A percentile compares a stretch with the other conserved stretches of the same genome.
Conservation (phyloP, 257 asterid genomes). For the Solanum paucissectum region DNA sequence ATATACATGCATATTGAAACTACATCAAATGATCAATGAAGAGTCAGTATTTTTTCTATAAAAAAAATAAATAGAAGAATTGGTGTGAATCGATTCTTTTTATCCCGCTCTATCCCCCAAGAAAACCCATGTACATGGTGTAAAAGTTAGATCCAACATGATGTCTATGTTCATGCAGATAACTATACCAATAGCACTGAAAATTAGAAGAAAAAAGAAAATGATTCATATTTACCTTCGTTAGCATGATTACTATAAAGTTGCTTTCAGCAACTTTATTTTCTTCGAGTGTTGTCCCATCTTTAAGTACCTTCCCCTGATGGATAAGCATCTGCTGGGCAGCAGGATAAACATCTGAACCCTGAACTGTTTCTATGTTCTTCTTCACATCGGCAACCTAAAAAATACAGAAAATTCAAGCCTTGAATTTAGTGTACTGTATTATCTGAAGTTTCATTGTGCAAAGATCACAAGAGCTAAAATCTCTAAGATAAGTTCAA, state of each 20-base stretch:
- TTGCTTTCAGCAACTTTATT: conserved; percentile 61
- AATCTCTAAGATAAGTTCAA: background rate
- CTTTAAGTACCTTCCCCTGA: conserved; percentile 75
- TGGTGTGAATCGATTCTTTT: background rate
- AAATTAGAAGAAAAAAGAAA: background rate
- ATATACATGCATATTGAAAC: background rate
- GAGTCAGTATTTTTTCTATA: background rate
- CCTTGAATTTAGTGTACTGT: background rate
- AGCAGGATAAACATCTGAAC: conserved; percentile 67
- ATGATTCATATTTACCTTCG: conserved; percentile 34
- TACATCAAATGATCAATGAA: background rate
- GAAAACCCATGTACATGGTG: background rate
- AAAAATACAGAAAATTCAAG: background rate
- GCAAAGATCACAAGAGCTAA: background rate
- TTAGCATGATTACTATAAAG: conserved; percentile 57
- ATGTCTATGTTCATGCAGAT: background rate
- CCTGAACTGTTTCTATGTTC: conserved; percentile 51
- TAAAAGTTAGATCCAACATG: too few relatives aligned
- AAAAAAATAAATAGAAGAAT: background rate
- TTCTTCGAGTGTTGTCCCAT: conserved; percentile 58
- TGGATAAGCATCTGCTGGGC: conserved; percentile 58
- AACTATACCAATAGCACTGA: background rate
- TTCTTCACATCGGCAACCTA: conserved; percentile 71
- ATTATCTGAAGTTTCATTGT: background rate
- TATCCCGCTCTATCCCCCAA: background rate